Percentiles rank a stretch among this genome's conserved stretches.
Evolutionary conservation across 768 basidiomycete genomes (phyloP).

Genomic region (Pleurotus ostreatus): DNA sequence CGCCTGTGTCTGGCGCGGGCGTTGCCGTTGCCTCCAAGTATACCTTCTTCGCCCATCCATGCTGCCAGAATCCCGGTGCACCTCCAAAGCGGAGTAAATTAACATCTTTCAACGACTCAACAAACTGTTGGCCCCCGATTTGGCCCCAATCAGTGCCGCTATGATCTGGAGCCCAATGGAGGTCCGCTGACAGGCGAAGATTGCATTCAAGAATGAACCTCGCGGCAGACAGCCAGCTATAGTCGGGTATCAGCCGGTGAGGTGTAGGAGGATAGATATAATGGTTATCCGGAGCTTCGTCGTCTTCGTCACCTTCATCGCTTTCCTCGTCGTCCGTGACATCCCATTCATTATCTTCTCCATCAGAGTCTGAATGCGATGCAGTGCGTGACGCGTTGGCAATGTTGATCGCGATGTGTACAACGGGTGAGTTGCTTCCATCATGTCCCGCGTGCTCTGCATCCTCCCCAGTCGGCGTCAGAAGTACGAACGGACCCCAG

Average conservation of each 20-base stretch:
- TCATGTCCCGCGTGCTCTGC: too few relatives aligned
- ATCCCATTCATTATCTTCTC: slow-evolving; percentile 13
- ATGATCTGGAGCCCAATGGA: slow-evolving; percentile 10
- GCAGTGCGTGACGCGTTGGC: neutral
- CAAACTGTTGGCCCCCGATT: slow-evolving; percentile 11
- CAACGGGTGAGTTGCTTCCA: neutral
- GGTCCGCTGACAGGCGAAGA: slow-evolving; percentile 31
- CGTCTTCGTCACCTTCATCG: slow-evolving; percentile 12
- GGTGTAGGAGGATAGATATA: slow-evolving; percentile 16
- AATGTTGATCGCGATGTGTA: slow-evolving; percentile 13
- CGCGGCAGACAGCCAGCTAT: slow-evolving; percentile 46
- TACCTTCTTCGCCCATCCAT: slow-evolving; percentile 4
- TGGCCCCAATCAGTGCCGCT: slow-evolving; percentile 9
- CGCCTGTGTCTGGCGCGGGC: slow-evolving; percentile 10
- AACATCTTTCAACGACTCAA: slow-evolving; percentile 24
- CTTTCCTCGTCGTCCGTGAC: slow-evolving; percentile 14
- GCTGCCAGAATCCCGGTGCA: slow-evolving; percentile 37
- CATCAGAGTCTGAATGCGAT: neutral
- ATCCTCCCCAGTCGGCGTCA: neutral
- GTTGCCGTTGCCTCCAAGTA: slow-evolving; percentile 8
- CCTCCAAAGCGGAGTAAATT: slow-evolving; percentile 38
- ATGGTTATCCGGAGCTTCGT: slow-evolving; percentile 3
- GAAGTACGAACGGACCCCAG: slow-evolving; percentile 33
- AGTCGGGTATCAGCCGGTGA: slow-evolving; percentile 40
- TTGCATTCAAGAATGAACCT: slow-evolving; percentile 51